These are phyloP conservation scores for Arthroderma sp. DNA, from an alignment of 2,329 filamentous ascomycete species.

Conservation along the genomic window DNA sequence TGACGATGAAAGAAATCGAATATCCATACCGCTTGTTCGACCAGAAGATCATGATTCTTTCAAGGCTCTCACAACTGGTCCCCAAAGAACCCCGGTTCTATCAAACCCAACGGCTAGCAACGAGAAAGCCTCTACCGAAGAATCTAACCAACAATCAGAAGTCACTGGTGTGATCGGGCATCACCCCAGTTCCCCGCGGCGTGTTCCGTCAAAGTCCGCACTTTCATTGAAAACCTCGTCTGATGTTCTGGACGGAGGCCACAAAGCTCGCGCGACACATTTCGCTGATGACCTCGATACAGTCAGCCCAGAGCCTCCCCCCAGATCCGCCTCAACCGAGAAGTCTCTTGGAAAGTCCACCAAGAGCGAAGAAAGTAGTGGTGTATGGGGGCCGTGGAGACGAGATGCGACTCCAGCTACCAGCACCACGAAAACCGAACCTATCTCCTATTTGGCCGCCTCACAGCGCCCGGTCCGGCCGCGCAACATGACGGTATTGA, in stretches of 20 bases:
- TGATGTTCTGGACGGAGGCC: constrained; percentile 14
- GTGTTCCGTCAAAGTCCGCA: constrained; percentile 15
- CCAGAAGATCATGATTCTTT: constrained; percentile 77
- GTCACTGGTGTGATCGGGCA: constrained; percentile 22
- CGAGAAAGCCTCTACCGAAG: not conserved
- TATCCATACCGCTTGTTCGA: constrained; percentile 82
- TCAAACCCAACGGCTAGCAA: not conserved
- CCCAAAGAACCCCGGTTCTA: constrained; percentile 13
- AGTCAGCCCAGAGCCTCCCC: constrained; percentile 7
- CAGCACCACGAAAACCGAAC: constrained; percentile 14
- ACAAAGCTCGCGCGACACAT: constrained; percentile 11
- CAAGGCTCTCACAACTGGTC: constrained; percentile 57
- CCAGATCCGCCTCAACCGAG: constrained; percentile 19
- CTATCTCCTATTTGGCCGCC: constrained; percentile 34
- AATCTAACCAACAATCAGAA: not conserved
- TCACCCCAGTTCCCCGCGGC: constrained; percentile 14
- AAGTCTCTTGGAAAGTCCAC: constrained; percentile 12
- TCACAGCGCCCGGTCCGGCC: constrained; percentile 55
- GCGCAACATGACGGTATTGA: constrained; percentile 77
- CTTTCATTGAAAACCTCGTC: constrained; percentile 15
- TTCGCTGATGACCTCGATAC: constrained; percentile 10
- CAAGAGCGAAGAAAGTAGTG: constrained; percentile 30
- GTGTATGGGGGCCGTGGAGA: constrained; percentile 61
- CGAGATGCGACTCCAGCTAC: constrained; percentile 23
- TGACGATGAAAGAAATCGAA: constrained; percentile 71